These are phyloP conservation scores for Fusarium citri DNA, from an alignment of 2,329 filamentous ascomycete species.

Conservation along the genomic window DNA sequence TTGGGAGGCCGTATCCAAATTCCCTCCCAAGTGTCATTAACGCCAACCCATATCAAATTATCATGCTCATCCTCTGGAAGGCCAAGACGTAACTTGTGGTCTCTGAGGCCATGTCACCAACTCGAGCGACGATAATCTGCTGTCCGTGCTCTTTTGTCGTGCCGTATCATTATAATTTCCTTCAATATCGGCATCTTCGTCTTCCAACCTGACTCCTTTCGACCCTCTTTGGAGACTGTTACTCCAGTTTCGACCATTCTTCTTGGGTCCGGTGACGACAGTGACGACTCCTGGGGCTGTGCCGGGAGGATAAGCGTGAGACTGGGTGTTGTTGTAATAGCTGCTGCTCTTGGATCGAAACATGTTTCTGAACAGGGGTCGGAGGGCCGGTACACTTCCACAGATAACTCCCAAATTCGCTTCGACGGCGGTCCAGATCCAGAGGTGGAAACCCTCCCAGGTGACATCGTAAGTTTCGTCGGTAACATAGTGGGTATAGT, in stretches of 20 bases:
- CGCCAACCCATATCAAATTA: slow-evolving; percentile 24
- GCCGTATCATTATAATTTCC: slow-evolving; percentile 21
- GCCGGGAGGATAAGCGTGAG: slow-evolving; percentile 34
- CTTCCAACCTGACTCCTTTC: slow-evolving; percentile 41
- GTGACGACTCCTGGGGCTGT: slow-evolving; percentile 34
- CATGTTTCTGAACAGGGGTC: slow-evolving; percentile 43
- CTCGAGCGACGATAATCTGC: slow-evolving; percentile 38
- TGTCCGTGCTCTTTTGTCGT: slow-evolving; percentile 35
- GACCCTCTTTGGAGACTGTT: slow-evolving; percentile 37
- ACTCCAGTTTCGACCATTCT: slow-evolving; percentile 32
- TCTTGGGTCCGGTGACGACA: slow-evolving; percentile 24
- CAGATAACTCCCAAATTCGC: slow-evolving; percentile 57
- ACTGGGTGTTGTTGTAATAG: slow-evolving; percentile 40
- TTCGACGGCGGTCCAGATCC: slow-evolving; percentile 58
- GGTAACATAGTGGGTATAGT: slow-evolving; percentile 53
- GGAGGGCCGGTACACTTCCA: slow-evolving; percentile 53
- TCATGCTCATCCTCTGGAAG: slow-evolving; percentile 3
- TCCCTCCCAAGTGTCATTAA: slow-evolving; percentile 10
- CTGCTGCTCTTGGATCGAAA: slow-evolving; percentile 43
- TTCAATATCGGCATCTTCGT: slow-evolving; percentile 43
- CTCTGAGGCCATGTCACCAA: slow-evolving; percentile 40
- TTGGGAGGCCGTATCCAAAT: slow-evolving; percentile 12
- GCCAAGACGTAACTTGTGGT: slow-evolving; percentile 39
- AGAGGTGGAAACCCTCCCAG: slow-evolving; percentile 55
- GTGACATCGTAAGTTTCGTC: slow-evolving; percentile 55